A percentile compares a stretch with the other conserved stretches of the same genome.
Evolutionary conservation across 1,284 basidiomycete genomes (phyloP).

Genomic region (Ceratobasidium sp.): DNA sequence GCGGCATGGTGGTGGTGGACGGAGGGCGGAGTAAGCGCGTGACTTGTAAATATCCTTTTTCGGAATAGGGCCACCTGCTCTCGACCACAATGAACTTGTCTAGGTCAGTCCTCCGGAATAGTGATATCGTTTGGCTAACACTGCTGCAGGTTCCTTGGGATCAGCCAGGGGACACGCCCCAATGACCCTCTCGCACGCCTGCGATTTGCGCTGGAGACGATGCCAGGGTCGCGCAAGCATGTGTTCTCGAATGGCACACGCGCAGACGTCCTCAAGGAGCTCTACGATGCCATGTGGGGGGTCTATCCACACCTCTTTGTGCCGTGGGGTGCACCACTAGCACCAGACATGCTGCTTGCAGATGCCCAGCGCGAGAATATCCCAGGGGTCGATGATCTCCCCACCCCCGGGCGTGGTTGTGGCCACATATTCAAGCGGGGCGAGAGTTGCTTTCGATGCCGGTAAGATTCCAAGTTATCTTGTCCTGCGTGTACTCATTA

Average conservation of each 20-base stretch:
- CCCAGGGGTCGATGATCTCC: constrained; percentile 67
- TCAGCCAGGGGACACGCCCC: constrained; percentile 43
- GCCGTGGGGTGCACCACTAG: constrained; percentile 65
- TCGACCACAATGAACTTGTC: constrained; percentile 45
- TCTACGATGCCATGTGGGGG: constrained; percentile 84
- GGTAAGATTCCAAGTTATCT: constrained; percentile 64
- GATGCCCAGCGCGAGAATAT: constrained; percentile 70
- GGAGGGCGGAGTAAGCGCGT: constrained; percentile 45
- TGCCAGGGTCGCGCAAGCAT: constrained; percentile 79
- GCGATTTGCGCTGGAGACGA: constrained; percentile 76
- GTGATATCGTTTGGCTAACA: background rate
- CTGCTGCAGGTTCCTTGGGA: constrained; percentile 40
- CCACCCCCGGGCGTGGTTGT: constrained; percentile 73
- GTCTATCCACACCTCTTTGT: constrained; percentile 74
- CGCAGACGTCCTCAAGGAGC: constrained; percentile 78
- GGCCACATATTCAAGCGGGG: constrained; percentile 84
- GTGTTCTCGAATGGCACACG: constrained; percentile 75
- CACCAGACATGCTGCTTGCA: constrained; percentile 68
- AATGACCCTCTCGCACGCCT: constrained; percentile 72
- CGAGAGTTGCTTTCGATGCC: constrained; percentile 90
- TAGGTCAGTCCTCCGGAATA: constrained; percentile 7
- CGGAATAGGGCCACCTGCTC: background rate
- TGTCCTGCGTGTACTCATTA: constrained; percentile 20
- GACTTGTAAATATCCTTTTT: constrained; percentile 17
- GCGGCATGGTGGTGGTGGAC: constrained; percentile 69